Conservation (phyloP, 2,329 filamentous ascomycete genomes). For the Proliferodiscus dingleyae region DNA sequence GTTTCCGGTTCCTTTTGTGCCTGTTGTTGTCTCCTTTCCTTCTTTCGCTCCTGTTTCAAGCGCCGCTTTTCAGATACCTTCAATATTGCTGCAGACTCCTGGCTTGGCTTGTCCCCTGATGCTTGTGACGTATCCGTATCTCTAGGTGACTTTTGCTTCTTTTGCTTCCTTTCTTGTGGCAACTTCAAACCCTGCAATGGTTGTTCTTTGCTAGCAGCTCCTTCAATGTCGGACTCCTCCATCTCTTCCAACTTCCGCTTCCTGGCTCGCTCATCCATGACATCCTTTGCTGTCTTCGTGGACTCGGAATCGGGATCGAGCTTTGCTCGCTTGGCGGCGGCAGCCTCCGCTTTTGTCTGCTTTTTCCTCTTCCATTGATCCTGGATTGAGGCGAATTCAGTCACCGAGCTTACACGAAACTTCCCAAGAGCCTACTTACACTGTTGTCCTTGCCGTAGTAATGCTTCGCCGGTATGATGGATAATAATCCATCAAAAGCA, state of each 20-base stretch:
- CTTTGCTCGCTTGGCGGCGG: slow-evolving; percentile 79
- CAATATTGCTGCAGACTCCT: slow-evolving; percentile 32
- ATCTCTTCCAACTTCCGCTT: slow-evolving; percentile 75
- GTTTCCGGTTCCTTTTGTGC: slow-evolving; percentile 31
- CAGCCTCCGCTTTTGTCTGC: slow-evolving; percentile 85
- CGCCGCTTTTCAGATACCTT: slow-evolving; percentile 21
- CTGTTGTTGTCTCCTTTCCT: slow-evolving; percentile 36
- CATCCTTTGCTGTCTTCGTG: slow-evolving; percentile 85
- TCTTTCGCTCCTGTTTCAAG: slow-evolving; percentile 32
- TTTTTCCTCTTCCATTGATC: slow-evolving; percentile 95
- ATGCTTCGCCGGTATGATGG: slow-evolving; percentile 65
- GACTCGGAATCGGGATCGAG: slow-evolving; percentile 87
- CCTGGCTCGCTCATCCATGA: slow-evolving; percentile 78
- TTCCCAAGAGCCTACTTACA: slow-evolving; percentile 41
- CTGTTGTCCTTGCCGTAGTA: slow-evolving; percentile 68
- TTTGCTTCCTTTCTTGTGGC: slow-evolving; percentile 36
- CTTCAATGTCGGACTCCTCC: slow-evolving; percentile 46
- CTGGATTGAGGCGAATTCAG: slow-evolving; percentile 41
- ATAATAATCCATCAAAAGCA: slow-evolving; percentile 51
- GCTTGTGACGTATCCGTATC: slow-evolving; percentile 1
- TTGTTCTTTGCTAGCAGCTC: slow-evolving; percentile 53
- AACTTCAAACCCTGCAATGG: slow-evolving; percentile 60
- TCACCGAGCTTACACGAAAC: slow-evolving; percentile 2
- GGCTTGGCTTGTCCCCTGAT: slow-evolving; percentile 33
- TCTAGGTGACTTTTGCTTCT: slow-evolving; percentile 49